Base-by-base conservation (phyloP, 2,329 filamentous ascomycete genomes). In the Ophiocordyceps camponoti-rufipedis region DNA sequence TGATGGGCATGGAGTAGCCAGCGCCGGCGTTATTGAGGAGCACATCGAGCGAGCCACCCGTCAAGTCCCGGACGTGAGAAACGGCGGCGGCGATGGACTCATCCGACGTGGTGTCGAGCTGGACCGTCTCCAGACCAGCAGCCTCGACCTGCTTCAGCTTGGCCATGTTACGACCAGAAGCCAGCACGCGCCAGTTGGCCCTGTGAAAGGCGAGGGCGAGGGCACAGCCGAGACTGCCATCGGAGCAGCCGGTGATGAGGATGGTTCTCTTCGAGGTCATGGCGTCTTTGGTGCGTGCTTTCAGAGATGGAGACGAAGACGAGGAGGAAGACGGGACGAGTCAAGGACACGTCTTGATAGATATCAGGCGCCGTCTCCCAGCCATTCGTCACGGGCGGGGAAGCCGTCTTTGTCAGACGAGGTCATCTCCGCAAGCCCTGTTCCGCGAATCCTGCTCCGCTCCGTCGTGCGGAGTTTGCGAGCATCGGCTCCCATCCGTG, bases 181-280 rank as follows among this genome's bases (percentile, higher is more conserved):
- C 59, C 40, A 59, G 55, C 11, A 62, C 58, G 12, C 51, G 48
- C 48, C 52, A 58, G 9, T 55, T 55, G 2, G 40, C 42, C 1
- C 49, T 43, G n/a, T 55, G 56, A 19, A 62, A 53, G 6, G 53
- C 57, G 1, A 56, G 44, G 10, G 59, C 58, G 1, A 63, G 50
- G 0, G 55, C 53, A 1, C 53, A 53, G 2, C 61, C 60, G 1
- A 63, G 49, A 23, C 58, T 54, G 9, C 57, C 58, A 11, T 59
- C 56, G 1, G 57, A 60, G 48, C 61, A 62, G 46, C 61, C 60
- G 0, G 61, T 60, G n/a, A 63, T 51, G 5, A 63, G 48, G 13
- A 62, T 53, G 1, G 54, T 58, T 38, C 41, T 12, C 18, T 39
- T 39, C 4, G n/a, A 39, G 19, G 18, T 11, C 40, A 41, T 41